These are phyloP conservation scores for Marchantia paleacea DNA, from an alignment of 225 moss, liverwort and hornwort genomes.

Conservation along the genomic window DNA sequence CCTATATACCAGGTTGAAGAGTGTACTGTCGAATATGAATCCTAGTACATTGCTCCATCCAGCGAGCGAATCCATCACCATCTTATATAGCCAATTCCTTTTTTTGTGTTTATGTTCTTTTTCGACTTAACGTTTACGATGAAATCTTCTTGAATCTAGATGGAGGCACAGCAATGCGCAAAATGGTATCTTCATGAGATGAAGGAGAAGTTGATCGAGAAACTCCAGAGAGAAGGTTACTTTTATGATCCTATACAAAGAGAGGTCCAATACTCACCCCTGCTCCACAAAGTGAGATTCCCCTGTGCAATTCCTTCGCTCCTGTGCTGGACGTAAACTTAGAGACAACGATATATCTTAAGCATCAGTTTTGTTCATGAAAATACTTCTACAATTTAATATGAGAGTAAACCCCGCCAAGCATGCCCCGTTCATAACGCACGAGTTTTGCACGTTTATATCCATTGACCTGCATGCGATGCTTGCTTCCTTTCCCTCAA, in stretches of 20 bases:
- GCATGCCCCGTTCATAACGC: too few relatives aligned
- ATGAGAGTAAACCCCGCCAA: too few relatives aligned
- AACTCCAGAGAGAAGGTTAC: slow-evolving; percentile 43
- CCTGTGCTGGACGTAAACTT: too few relatives aligned
- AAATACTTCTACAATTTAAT: too few relatives aligned
- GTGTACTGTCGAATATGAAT: not conserved
- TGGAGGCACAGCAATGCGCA: slow-evolving; percentile 42
- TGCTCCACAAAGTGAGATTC: too few relatives aligned
- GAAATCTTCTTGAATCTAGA: slow-evolving; percentile 17
- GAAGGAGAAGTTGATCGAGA: slow-evolving; percentile 41
- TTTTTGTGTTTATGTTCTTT: not conserved
- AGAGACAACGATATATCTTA: too few relatives aligned
- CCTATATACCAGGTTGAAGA: not conserved
- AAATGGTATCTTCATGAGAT: slow-evolving; percentile 40
- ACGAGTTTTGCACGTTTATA: too few relatives aligned
- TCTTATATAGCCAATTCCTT: not conserved
- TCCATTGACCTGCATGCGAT: too few relatives aligned
- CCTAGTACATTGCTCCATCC: not conserved
- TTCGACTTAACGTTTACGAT: not conserved
- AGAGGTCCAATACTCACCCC: slow-evolving; percentile 30
- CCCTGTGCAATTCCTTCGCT: too few relatives aligned
- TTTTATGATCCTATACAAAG: slow-evolving; percentile 51
- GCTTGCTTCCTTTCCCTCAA: too few relatives aligned
- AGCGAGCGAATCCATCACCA: not conserved
- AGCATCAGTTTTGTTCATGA: too few relatives aligned